Evolutionary conservation across 2,329 filamentous ascomycete species (phyloP).

Genomic region (Cladosporium phlei): DNA sequence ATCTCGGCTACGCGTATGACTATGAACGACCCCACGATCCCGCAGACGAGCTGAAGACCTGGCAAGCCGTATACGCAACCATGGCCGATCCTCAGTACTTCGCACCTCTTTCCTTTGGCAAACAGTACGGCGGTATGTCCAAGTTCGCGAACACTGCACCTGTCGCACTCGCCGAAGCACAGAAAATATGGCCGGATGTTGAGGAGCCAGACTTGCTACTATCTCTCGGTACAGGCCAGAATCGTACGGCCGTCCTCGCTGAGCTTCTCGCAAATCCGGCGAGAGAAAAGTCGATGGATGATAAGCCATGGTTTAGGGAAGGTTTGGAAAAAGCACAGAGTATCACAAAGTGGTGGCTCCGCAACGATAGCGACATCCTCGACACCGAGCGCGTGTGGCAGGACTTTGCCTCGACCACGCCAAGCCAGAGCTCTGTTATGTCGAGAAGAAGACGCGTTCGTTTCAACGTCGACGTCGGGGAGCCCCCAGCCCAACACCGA

Average conservation of each 20-base stretch:
- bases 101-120: slow-evolving; percentile 46
- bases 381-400: slow-evolving; percentile 34
- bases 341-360: too few relatives aligned
- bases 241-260: slow-evolving; percentile 18
- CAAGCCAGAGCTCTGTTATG: slow-evolving; percentile 29
- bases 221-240: slow-evolving; percentile 32
- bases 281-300: background rate
- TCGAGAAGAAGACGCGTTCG: background rate
- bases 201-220: slow-evolving; percentile 32
- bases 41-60: slow-evolving; percentile 41
- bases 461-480: background rate
- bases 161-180: slow-evolving; percentile 45
- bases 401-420: slow-evolving; percentile 20
- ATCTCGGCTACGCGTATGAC: slow-evolving; percentile 30
- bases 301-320: background rate
- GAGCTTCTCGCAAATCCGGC: background rate
- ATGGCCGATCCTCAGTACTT: slow-evolving; percentile 49
- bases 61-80: slow-evolving; percentile 50
- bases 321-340: too few relatives aligned
- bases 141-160: slow-evolving; percentile 49
- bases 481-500: background rate
- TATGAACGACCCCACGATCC: slow-evolving; percentile 39
- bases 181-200: slow-evolving; percentile 31
- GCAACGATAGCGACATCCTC: slow-evolving; percentile 13
- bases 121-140: slow-evolving; percentile 44